Evolutionary conservation across 768 basidiomycete species (phyloP).

Genomic region (Tricholoma hemisulphureum): DNA sequence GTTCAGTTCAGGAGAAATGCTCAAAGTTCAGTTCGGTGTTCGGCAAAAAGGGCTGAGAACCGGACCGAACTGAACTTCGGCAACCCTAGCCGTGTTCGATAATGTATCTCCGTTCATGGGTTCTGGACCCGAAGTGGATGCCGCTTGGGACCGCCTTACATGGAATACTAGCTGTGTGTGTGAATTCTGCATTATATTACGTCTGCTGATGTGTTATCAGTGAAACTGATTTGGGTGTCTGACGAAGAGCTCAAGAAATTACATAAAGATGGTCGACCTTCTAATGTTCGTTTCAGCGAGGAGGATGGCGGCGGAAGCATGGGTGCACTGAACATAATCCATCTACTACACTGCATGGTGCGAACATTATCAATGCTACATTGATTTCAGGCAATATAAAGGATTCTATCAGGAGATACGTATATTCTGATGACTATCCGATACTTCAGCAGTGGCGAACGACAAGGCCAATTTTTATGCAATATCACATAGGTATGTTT

Average conservation of each 20-base stretch:
- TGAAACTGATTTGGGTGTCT: neutral
- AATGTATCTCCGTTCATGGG: neutral
- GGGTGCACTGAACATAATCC: neutral
- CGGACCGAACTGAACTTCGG: neutral
- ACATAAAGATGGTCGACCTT: neutral
- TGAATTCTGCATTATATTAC: neutral
- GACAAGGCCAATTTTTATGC: neutral
- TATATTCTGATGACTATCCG: neutral
- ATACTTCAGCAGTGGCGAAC: neutral
- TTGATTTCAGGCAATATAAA: neutral
- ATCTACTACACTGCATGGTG: neutral
- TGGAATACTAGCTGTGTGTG: neutral
- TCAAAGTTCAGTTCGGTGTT: too few relatives aligned
- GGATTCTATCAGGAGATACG: neutral
- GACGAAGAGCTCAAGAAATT: neutral
- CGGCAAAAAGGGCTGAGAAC: too few relatives aligned
- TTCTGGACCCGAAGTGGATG: neutral
- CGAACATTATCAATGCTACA: neutral
- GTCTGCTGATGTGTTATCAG: neutral
- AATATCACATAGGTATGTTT: neutral
- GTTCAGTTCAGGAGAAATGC: neutral
- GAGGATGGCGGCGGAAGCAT: neutral
- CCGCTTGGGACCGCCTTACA: neutral
- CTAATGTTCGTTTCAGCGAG: neutral
- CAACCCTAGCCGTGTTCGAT: neutral